Percentiles rank a stretch among this genome's conserved stretches.
phyloP scores from a whole-genome alignment of 768 basidiomycete genomes.

The Cystoderma amianthinum region DNA sequence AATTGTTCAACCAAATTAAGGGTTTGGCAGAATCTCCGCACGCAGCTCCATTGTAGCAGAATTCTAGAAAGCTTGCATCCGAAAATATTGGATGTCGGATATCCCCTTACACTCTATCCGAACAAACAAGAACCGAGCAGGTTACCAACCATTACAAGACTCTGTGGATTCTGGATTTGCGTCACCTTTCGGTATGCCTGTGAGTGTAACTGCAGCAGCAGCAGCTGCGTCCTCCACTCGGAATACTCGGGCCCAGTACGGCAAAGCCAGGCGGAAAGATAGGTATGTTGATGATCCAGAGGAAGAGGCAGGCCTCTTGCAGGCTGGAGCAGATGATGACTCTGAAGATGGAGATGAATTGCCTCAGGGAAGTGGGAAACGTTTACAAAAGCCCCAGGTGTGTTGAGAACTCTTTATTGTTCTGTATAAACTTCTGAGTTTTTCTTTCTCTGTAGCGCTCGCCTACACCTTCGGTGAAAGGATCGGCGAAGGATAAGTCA shows the following conservation, averaged over 20 bases:
- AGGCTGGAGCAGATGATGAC: conserved; percentile 29
- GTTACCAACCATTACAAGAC: conserved; percentile 34
- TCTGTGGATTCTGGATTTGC: conserved; percentile 11
- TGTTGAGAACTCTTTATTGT: conserved; percentile 6
- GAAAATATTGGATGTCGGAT: conserved; percentile 49
- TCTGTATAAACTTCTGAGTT: not conserved
- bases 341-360: conserved; percentile 25
- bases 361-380: not conserved
- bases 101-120: conserved; percentile 62
- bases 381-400: conserved; percentile 12
- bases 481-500: conserved; percentile 55
- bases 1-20: too few species aligned
- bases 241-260: conserved; percentile 16
- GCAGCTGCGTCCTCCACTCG: conserved; percentile 15
- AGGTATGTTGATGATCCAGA: conserved; percentile 59
- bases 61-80: not conserved
- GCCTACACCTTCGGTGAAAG: conserved; percentile 11
- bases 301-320: conserved; percentile 50
- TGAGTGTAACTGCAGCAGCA: conserved; percentile 17
- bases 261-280: conserved; percentile 41
- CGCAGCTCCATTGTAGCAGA: not conserved
- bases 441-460: conserved; percentile 10
- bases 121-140: conserved; percentile 40
- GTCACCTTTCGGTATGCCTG: conserved; percentile 12
- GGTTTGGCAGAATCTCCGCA: not conserved